Evolutionary conservation across 495 filamentous ascomycete genomes (phyloP).

Genomic region (Lophiostoma macrostomum): DNA sequence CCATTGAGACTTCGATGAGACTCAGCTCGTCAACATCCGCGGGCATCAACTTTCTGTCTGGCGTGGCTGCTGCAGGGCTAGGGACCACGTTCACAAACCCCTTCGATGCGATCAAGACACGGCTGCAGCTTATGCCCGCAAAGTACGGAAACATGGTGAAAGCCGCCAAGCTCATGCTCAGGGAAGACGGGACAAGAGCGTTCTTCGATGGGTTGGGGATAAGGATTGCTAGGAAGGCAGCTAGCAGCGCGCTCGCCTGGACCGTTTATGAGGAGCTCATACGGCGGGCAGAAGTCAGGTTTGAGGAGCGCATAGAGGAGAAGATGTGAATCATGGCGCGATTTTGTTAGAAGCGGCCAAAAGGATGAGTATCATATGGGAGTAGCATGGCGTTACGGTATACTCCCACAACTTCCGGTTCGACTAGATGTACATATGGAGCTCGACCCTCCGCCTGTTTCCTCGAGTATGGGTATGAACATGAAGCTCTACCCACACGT

Average conservation of each 20-base stretch:
- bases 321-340: background rate
- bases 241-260: constrained; percentile 91
- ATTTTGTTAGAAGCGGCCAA: too few species aligned
- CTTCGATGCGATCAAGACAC: constrained; percentile 93
- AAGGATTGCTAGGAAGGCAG: constrained; percentile 84
- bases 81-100: constrained; percentile 90
- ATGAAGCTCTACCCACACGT: too few species aligned
- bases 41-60: constrained; percentile 79
- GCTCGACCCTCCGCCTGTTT: too few species aligned
- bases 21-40: constrained; percentile 41
- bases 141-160: constrained; percentile 83
- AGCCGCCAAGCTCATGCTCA: constrained; percentile 70
- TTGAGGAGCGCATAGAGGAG: background rate
- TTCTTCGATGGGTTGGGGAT: constrained; percentile 85
- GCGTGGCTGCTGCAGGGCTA: constrained; percentile 71
- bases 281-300: constrained; percentile 59
- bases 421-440: too few species aligned
- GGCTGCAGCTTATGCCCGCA: constrained; percentile 83
- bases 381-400: background rate
- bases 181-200: constrained; percentile 74
- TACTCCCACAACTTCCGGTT: too few species aligned
- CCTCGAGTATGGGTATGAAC: too few species aligned
- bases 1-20: background rate
- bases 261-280: constrained; percentile 95
- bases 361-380: too few species aligned